Base-by-base conservation (phyloP, 805 yeast genomes). In the Kodamaea fukazawae region DNA sequence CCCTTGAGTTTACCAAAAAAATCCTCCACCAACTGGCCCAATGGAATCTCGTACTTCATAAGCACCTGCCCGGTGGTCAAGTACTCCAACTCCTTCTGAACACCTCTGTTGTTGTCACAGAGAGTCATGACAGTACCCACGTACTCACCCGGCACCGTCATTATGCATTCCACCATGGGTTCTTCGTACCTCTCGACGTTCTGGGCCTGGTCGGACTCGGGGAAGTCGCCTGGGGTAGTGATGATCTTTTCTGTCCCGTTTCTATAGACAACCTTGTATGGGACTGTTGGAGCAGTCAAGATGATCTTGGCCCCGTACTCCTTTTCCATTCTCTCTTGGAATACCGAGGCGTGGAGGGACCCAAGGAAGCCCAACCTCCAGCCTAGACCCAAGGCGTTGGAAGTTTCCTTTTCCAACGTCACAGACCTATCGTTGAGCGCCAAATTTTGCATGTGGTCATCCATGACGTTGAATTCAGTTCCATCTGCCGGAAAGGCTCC, bases 401-500 rank as follows among this genome's bases (percentile, higher is more conserved):
- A 90, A 0, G 96, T 86, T 53, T 91, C 97, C 51, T 90, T 79
- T 52, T 86, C 89, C 36, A 91, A 70, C 0, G 93, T 79, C 2
- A 93, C 98, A 1, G 96, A 83, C 52, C 97, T 77, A 57, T 91
- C 99, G 58, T 91, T 91, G 43, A 93, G 68, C 4, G 91, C 95
- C 47, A 91, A 70, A 54, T 88, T 89, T 51, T 83, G 86, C 61
- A 91, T 79, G 58, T 89, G 83, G 52, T 93, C 98, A 55, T 93
- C 95, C 70, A 91, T 73, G 18, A 77, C 83, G 45, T 86, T 85
- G 60, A 91, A 91, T 53, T 91, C 96, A 0, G 83, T 75, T 4
- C 96, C 96, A 54, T 91, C 96, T 0, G 96, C 93, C 0, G 99
- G 98, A 52, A 88, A 91, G 0, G 98, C 99, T 10, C 98, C 98